These are phyloP conservation scores for Cytospora piceae DNA, from an alignment of 2,329 filamentous ascomycete species.

Conservation along the genomic window DNA sequence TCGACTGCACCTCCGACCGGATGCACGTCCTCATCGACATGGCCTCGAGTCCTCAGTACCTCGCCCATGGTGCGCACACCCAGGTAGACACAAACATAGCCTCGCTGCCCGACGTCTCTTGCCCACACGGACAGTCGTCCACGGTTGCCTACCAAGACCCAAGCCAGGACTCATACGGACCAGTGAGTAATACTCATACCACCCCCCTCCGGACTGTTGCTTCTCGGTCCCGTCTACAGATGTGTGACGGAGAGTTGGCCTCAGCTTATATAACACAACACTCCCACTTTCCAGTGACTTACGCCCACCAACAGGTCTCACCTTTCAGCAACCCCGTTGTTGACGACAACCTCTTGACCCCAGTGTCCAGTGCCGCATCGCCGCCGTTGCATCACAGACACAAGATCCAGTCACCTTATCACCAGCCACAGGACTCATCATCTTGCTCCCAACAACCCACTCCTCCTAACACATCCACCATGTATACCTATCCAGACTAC, in stretches of 20 bases:
- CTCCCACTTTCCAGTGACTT: slow-evolving; percentile 6
- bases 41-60: slow-evolving; percentile 35
- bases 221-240: not conserved
- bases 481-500: slow-evolving; percentile 49
- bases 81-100: slow-evolving; percentile 31
- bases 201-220: slow-evolving; percentile 1
- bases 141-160: slow-evolving; percentile 29
- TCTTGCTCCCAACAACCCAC: slow-evolving; percentile 50
- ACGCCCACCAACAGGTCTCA: slow-evolving; percentile 38
- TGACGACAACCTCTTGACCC: slow-evolving; percentile 49
- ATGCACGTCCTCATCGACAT: slow-evolving; percentile 38
- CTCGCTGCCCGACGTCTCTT: slow-evolving; percentile 25
- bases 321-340: slow-evolving; percentile 41
- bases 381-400: slow-evolving; percentile 50
- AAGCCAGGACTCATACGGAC: slow-evolving; percentile 30
- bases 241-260: slow-evolving; percentile 3
- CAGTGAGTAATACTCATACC: slow-evolving; percentile 26
- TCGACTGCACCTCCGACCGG: slow-evolving; percentile 30
- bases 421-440: slow-evolving; percentile 41
- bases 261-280: slow-evolving; percentile 5
- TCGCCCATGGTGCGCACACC: slow-evolving; percentile 34
- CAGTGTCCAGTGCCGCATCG: slow-evolving; percentile 53
- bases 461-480: slow-evolving; percentile 51
- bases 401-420: slow-evolving; percentile 37
- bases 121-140: slow-evolving; percentile 24